These are phyloP conservation scores for Elaeis oleifera DNA, from an alignment of 202 grass and related monocot species.

Conservation along the genomic window DNA sequence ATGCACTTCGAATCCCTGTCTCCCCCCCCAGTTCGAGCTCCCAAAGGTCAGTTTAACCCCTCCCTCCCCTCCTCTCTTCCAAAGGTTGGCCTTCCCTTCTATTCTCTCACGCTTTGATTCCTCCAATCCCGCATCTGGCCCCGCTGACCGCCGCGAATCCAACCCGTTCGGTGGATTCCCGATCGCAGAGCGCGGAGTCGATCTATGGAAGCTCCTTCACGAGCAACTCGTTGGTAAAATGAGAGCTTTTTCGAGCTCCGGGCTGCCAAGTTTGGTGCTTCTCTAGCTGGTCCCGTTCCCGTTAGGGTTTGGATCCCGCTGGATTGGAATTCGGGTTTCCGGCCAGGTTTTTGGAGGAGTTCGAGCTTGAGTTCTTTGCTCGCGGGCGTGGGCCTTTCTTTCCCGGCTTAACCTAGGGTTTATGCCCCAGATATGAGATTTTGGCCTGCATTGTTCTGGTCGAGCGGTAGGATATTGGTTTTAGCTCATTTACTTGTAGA, in stretches of 20 bases:
- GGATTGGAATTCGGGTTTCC: background rate
- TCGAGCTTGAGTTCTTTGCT: conserved; percentile 9
- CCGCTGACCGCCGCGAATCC: background rate
- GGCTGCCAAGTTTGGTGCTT: background rate
- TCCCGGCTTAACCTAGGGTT: conserved; percentile 10
- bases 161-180: background rate
- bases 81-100: background rate
- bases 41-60: background rate
- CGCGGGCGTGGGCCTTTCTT: background rate
- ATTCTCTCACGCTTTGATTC: conserved; percentile 1
- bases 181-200: conserved; percentile 4
- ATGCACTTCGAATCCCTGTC: conserved; percentile 1
- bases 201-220: background rate
- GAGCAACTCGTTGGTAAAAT: background rate
- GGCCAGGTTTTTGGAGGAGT: background rate
- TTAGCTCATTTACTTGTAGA: background rate
- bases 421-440: conserved; percentile 7
- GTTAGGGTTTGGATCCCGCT: conserved; percentile 15
- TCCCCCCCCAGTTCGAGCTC: background rate
- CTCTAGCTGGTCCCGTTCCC: background rate
- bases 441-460: conserved; percentile 1
- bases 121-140: background rate
- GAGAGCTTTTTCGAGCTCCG: conserved; percentile 1
- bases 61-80: no score
- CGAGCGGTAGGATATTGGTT: background rate